These are phyloP conservation scores for Selenicereus undatus DNA, from an alignment of 148 eudicot genomes.

Conservation along the genomic window DNA sequence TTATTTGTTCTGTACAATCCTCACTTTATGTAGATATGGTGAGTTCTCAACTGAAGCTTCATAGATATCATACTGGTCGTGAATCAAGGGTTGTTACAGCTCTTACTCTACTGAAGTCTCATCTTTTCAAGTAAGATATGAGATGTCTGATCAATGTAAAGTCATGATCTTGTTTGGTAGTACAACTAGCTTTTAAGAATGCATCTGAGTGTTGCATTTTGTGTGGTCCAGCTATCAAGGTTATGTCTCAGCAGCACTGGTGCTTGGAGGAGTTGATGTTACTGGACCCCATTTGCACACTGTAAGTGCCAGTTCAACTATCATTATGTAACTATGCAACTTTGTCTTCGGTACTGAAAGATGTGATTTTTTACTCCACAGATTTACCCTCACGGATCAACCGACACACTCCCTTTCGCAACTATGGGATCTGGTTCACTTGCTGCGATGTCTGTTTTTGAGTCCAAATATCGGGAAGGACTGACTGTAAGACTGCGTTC, in stretches of 20 bases:
- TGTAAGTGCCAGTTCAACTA: conserved; percentile 39
- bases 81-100: conserved; percentile 94
- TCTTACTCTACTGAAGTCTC: conserved; percentile 73
- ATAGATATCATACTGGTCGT: conserved; percentile 77
- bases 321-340: neutral
- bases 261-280: conserved; percentile 90
- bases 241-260: conserved; percentile 83
- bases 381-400: conserved; percentile 97
- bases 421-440: conserved; percentile 98
- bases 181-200: neutral
- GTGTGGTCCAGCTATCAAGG: conserved; percentile 66
- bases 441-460: conserved; percentile 84
- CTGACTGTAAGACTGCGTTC: conserved; percentile 58
- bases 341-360: conserved; percentile 7
- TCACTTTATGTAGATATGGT: conserved; percentile 59
- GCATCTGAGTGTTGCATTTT: conserved; percentile 17
- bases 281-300: conserved; percentile 92
- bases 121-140: conserved; percentile 61
- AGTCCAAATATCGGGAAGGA: conserved; percentile 79
- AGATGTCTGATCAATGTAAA: neutral
- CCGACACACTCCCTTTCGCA: conserved; percentile 82
- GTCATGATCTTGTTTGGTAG: neutral
- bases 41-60: conserved; percentile 88
- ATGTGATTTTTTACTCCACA: conserved; percentile 22
- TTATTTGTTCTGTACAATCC: neutral